Evolutionary conservation across 495 filamentous ascomycete genomes (phyloP).

Genomic region (Trichoderma parareesei): DNA sequence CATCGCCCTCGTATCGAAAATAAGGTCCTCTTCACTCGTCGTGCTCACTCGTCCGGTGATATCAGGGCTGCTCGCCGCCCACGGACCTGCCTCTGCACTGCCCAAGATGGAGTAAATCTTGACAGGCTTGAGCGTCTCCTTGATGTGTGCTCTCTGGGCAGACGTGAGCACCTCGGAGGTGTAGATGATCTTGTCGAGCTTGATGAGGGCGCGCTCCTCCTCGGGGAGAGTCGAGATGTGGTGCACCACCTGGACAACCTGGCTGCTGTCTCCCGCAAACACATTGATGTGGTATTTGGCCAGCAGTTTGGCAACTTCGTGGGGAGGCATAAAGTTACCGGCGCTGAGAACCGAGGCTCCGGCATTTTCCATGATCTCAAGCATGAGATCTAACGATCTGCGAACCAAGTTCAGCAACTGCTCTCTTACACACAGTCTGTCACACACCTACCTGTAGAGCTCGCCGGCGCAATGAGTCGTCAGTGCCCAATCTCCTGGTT

Average conservation of each 20-base stretch:
- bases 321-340: conserved; percentile 18
- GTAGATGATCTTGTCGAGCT: conserved; percentile 22
- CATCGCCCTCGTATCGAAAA: conserved; percentile 26
- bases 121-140: conserved; percentile 13
- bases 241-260: conserved; percentile 20
- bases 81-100: conserved; percentile 27
- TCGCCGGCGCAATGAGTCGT: conserved; percentile 19
- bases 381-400: conserved; percentile 18
- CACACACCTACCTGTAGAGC: conserved; percentile 18
- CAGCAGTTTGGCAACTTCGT: conserved; percentile 16
- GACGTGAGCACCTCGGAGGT: conserved; percentile 22
- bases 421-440: neutral
- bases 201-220: conserved; percentile 10
- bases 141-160: conserved; percentile 16
- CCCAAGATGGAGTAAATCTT: conserved; percentile 22
- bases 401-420: neutral
- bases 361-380: conserved; percentile 20
- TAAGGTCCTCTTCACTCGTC: conserved; percentile 19
- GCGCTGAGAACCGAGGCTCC: conserved; percentile 23
- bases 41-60: conserved; percentile 14
- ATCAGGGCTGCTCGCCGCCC: conserved; percentile 18
- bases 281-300: conserved; percentile 22
- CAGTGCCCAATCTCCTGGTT: conserved; percentile 24
- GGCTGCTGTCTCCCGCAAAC: conserved; percentile 22
- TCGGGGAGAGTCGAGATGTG: conserved; percentile 20